phyloP scores from a whole-genome alignment of 495 filamentous ascomycete species.

The Bacidia gigantensis region DNA sequence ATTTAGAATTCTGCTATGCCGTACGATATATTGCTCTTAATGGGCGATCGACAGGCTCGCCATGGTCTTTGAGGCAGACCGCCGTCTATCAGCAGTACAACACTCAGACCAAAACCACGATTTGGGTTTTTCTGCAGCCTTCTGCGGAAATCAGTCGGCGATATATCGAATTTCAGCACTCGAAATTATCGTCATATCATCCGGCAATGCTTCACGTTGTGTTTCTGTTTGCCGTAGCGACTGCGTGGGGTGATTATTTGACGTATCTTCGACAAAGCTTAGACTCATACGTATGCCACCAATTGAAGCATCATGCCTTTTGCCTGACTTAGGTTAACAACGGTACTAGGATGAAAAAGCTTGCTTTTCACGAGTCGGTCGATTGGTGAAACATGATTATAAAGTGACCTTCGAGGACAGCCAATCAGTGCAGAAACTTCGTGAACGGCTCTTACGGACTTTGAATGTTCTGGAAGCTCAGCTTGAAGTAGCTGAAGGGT shows the following conservation, averaged over 20 bases:
- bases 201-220: constrained; percentile 5
- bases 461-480: constrained; percentile 5
- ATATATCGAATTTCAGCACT: neutral
- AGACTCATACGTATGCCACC: constrained; percentile 2
- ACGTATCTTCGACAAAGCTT: constrained; percentile 1
- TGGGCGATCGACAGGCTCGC: neutral
- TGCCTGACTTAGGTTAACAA: too few species aligned
- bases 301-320: too few species aligned
- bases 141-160: neutral
- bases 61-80: constrained; percentile 11
- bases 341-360: constrained; percentile 11
- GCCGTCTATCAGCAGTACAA: constrained; percentile 8
- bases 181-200: neutral
- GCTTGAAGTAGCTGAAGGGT: constrained; percentile 7
- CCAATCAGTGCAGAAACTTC: constrained; percentile 8
- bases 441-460: constrained; percentile 4
- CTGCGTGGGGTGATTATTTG: constrained; percentile 1
- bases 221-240: neutral
- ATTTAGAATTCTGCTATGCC: constrained; percentile 7
- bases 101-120: neutral
- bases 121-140: constrained; percentile 10
- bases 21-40: constrained; percentile 8
- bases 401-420: constrained; percentile 2
- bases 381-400: constrained; percentile 5
- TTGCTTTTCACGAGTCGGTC: constrained; percentile 8